Evolutionary conservation across 768 basidiomycete species (phyloP).

Genomic region (Suillus weaverae): DNA sequence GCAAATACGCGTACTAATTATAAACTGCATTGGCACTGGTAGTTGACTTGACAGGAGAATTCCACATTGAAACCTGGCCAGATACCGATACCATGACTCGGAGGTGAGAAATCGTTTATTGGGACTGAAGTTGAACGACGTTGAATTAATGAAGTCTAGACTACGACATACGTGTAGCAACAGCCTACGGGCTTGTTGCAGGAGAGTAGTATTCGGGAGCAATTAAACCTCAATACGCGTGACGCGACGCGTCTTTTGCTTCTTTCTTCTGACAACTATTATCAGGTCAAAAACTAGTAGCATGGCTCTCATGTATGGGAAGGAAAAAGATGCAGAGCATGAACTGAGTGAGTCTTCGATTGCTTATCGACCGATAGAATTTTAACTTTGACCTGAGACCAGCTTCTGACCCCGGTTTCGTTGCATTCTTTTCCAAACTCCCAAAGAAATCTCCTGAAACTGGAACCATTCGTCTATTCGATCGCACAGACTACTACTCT

Average conservation of each 20-base stretch:
- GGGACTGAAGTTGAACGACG: too few species aligned
- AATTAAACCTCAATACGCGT: not conserved
- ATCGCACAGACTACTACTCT: slow-evolving; percentile 82
- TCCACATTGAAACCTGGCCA: too few species aligned
- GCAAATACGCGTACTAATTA: too few species aligned
- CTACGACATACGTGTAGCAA: too few species aligned
- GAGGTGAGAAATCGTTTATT: too few species aligned
- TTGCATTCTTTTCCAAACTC: slow-evolving; percentile 63
- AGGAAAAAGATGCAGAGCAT: slow-evolving; percentile 55
- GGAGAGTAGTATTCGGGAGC: not conserved
- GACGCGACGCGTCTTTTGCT: not conserved
- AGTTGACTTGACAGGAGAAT: too few species aligned
- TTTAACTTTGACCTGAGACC: slow-evolving; percentile 43
- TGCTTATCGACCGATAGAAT: not conserved
- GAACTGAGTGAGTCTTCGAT: slow-evolving; percentile 18
- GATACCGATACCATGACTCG: too few species aligned
- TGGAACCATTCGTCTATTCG: slow-evolving; percentile 87
- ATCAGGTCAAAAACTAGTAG: not conserved
- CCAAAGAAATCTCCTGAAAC: slow-evolving; percentile 68
- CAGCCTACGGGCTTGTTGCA: too few species aligned
- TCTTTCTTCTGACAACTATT: not conserved
- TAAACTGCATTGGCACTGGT: too few species aligned
- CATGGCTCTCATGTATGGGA: slow-evolving; percentile 66
- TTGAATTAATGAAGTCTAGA: too few species aligned
- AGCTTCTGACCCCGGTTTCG: slow-evolving; percentile 76